Base-by-base conservation (phyloP, 2,329 filamentous ascomycete genomes). In the Venturia carpophila region DNA sequence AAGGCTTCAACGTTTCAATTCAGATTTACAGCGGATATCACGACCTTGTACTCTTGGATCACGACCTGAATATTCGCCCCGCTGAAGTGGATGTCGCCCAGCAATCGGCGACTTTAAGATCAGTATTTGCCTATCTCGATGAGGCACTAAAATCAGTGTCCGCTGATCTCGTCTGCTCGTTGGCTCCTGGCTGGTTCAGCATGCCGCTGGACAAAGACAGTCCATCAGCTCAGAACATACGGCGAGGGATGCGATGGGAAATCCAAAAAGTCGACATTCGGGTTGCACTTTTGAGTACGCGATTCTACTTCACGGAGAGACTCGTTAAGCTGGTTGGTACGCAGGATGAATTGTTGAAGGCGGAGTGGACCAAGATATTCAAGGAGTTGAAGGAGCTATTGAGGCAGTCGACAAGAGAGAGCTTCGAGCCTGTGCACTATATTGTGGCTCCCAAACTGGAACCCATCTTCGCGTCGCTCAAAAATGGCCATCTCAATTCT, bases 221-320 rank as follows among this genome's bases (percentile, higher is more conserved):
- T 66, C 10, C 69, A 71, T 60, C 63, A 65, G n/a, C 71, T 72
- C 34, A 73, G 75, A 47, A 67, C 70, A 15, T 71, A 73, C 1
- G 77, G 79, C 52, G 30, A 58, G 27, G 27, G 66, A 71, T 77
- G 47, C 75, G 78, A 72, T 91, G 87, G 69, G 92, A 96, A 75
- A 94, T 96, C 39, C 91, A 96, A 73, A 96, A 95, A 73, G 90
- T 91, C 7, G 96, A 96, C 73, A 90, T 96, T 47, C 91, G 61
- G 10, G 34, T 39, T 24, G 43, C 61, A 27, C 19, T 62, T 10
- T 19, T 62, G 27, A 43, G 21, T 30, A 62, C 60, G n/a, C 60
- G 60, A 1, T 62, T 62, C n/a, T 62, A 62, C 60, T 62, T 62
- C 17, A n/a, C 60, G 7, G 43, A 62, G 21, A 42, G 60, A 39